Percentiles rank a stretch among this genome's conserved stretches.
Conservation (phyloP, 2,329 filamentous ascomycete genomes). For the Lasiodiplodia sp. region DNA sequence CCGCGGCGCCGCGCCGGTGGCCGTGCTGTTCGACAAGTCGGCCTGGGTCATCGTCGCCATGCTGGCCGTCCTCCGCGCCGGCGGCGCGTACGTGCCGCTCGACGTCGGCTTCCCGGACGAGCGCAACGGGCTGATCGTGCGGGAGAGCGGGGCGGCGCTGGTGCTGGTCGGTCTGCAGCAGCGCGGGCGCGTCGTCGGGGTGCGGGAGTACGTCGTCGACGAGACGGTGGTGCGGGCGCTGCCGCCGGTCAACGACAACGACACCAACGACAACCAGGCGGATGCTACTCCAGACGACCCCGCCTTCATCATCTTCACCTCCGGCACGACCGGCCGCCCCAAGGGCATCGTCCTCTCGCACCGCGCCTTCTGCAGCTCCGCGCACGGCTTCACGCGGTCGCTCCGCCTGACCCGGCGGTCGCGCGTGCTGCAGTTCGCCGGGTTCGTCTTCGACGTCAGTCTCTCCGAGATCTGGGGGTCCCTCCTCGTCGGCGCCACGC, state of each 20-base stretch:
- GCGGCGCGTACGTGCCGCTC: constrained; percentile 38
- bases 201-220: too few species aligned
- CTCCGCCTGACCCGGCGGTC: constrained; percentile 12
- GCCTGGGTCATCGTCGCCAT: constrained; percentile 44
- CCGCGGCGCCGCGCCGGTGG: background rate
- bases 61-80: constrained; percentile 47
- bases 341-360: constrained; percentile 44
- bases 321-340: constrained; percentile 36
- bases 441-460: constrained; percentile 64
- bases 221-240: too few species aligned
- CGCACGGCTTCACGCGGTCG: background rate
- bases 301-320: constrained; percentile 37
- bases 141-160: background rate
- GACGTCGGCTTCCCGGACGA: constrained; percentile 34
- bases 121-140: background rate
- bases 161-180: background rate
- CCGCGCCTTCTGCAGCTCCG: constrained; percentile 40
- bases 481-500: constrained; percentile 57
- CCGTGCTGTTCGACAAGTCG: constrained; percentile 7
- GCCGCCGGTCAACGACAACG: too few species aligned
- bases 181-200: too few species aligned
- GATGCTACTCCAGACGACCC: constrained; percentile 2
- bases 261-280: too few species aligned
- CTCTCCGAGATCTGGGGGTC: constrained; percentile 64
- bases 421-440: constrained; percentile 43